Evolutionary conservation across 768 basidiomycete species (phyloP), one percentile per base, ranked within the genome.

Genomic region (Termitomyces eurrhizus): DNA sequence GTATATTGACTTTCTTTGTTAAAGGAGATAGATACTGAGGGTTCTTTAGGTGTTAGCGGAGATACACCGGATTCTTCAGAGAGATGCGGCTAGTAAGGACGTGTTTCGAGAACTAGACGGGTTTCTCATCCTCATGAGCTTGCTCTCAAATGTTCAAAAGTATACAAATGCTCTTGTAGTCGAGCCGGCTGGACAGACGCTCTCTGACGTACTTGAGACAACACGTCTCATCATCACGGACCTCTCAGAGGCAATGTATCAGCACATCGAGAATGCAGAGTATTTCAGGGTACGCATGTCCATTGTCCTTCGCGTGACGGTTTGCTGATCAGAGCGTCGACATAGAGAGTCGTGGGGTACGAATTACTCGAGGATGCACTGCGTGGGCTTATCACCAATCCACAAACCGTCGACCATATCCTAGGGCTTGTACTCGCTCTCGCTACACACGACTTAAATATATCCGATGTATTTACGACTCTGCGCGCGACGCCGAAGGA

Each of bases 51-150:
- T 85, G 41, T 69, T 92, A 59, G 74, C 75, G 21, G 88, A 91
- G 67, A 85, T 93, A 44, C 83, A 85, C 57, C 77, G 84, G 16
- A 83, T 88, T 26, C 79, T 93, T 78, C 76, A 79, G 16, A 84
- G 90, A 69, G 86, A 90, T 65, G 69, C 77, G 2, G 75, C 70
- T 46, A 89, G 89, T 12, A 89, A 87, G 70, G 86, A 88, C 58
- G 85, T 87, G 21, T 93, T 94, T 70, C 80, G 92, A 5, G 89
- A 92, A 67, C 76, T 89, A 67, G 92, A 93, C 62, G 92, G 92
- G 0, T 93, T 92, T 69, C 75, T 93, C 21, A 81, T 85, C 11
- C 74, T 92, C 36, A 85, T 92, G 74, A 89, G 84, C 65, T 79
- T 89, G 35, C 76, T 94, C 4, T 88, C 90, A 1, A 84, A 83